Evolutionary conservation across 2,329 filamentous ascomycete genomes (phyloP).

Genomic region (Fusarium miscanthi): DNA sequence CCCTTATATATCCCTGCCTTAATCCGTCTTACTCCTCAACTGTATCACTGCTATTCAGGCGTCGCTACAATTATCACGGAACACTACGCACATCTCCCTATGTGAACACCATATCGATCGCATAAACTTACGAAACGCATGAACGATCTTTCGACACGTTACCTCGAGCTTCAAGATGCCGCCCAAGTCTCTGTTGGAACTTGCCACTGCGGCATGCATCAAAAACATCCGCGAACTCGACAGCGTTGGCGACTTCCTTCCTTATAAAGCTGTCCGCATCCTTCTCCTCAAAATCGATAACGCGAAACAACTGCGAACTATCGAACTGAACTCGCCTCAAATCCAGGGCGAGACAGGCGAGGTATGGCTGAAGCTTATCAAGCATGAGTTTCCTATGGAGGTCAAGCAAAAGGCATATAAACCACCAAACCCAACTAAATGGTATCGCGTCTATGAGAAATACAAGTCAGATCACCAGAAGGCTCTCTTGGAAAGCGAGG

Average conservation of each 20-base stretch:
- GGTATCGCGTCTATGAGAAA: conserved; percentile 81
- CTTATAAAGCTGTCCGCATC: conserved; percentile 70
- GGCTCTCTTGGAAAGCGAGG: conserved; percentile 69
- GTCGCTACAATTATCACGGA: neutral
- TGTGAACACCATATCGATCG: neutral
- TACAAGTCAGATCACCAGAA: conserved; percentile 70
- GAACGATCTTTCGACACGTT: neutral
- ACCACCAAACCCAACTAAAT: conserved; percentile 74
- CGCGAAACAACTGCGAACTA: conserved; percentile 76
- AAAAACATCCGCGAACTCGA: conserved; percentile 68
- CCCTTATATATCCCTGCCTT: neutral
- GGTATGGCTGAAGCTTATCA: conserved; percentile 84
- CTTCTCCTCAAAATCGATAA: conserved; percentile 79
- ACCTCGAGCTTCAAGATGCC: conserved; percentile 46
- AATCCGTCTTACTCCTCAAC: neutral
- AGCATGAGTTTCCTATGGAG: conserved; percentile 77
- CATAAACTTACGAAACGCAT: neutral
- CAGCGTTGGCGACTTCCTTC: conserved; percentile 77
- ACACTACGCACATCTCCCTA: neutral
- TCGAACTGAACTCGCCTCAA: conserved; percentile 83
- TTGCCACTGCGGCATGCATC: conserved; percentile 63
- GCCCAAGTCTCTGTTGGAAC: conserved; percentile 62
- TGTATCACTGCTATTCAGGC: neutral
- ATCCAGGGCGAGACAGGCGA: conserved; percentile 75
- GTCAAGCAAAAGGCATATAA: conserved; percentile 69